Percentiles rank a stretch among this genome's conserved stretches.
Evolutionary conservation across 2,329 filamentous ascomycete species (phyloP).

Genomic region (Colletotrichum destructivum): DNA sequence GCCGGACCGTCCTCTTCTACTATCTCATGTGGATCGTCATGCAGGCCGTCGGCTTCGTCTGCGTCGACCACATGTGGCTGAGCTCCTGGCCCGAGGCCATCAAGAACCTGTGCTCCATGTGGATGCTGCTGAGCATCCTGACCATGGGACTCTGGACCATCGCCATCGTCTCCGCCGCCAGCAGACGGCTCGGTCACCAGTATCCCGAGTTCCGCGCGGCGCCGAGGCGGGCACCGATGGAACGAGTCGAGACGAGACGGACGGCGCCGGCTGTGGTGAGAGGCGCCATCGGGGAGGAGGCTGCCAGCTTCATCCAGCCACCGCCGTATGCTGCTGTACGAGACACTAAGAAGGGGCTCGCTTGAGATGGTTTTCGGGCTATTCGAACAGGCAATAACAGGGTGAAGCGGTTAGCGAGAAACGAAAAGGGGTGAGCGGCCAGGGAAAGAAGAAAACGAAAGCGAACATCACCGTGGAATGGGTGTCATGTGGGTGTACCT

Average conservation of each 20-base stretch:
- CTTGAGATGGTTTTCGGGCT: not conserved
- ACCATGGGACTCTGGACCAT: not conserved
- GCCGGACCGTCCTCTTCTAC: constrained; percentile 4
- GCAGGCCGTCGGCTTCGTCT: constrained; percentile 7
- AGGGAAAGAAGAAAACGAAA: not conserved
- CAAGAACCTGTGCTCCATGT: not conserved
- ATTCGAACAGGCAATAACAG: not conserved
- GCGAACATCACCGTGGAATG: no score
- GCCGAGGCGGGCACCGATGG: no score
- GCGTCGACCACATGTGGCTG: not conserved
- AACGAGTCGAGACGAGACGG: not conserved
- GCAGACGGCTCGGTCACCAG: no score
- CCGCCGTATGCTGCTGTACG: not conserved
- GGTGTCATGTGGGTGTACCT: no score
- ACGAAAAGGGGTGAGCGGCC: not conserved
- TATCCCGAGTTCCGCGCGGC: not conserved
- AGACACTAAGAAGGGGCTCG: not conserved
- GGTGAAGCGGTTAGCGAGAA: not conserved
- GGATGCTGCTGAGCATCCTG: constrained; percentile 13
- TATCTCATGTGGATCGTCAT: not conserved
- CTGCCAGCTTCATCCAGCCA: not conserved
- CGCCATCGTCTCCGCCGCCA: not conserved
- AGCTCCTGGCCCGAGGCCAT: not conserved
- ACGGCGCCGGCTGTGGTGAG: not conserved
- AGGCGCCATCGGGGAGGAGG: not conserved